Conservation (phyloP, 1,284 basidiomycete species). For the Sporisorium graminicola region DNA sequence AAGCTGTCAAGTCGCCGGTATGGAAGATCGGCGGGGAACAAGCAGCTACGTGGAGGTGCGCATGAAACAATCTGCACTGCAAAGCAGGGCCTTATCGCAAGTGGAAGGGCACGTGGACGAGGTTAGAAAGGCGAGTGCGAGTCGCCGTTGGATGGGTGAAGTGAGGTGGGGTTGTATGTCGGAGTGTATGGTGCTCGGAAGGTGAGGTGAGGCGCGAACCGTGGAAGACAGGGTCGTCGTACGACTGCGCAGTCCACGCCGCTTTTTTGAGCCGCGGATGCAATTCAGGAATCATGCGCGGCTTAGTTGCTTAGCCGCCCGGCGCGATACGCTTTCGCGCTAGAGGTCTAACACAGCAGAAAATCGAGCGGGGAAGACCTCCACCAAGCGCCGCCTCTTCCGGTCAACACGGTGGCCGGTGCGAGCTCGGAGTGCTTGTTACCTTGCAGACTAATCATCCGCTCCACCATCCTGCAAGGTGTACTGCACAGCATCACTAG, state of each 20-base stretch:
- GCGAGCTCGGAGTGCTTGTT: neutral
- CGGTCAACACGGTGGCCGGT: neutral
- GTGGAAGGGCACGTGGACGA: neutral
- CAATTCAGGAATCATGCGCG: neutral
- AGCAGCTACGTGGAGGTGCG: neutral
- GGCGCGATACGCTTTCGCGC: conserved; percentile 19
- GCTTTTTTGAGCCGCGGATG: neutral
- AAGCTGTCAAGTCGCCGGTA: neutral
- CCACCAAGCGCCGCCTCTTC: too few species aligned
- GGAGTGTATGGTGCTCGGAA: neutral
- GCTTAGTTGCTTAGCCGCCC: neutral
- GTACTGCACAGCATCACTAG: neutral
- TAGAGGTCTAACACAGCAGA: neutral
- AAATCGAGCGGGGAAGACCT: conserved; percentile 1
- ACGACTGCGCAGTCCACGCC: neutral
- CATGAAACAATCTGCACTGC: neutral
- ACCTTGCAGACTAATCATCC: neutral
- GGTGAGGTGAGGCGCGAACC: neutral
- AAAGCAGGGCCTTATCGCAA: neutral
- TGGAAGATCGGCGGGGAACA: neutral
- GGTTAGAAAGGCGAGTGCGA: neutral
- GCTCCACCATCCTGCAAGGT: neutral
- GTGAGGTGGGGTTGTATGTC: neutral
- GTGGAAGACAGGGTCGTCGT: too few species aligned
- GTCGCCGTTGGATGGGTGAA: neutral